Conservation (phyloP, 495 filamentous ascomycete genomes). For the Penicillium crystallinum region DNA sequence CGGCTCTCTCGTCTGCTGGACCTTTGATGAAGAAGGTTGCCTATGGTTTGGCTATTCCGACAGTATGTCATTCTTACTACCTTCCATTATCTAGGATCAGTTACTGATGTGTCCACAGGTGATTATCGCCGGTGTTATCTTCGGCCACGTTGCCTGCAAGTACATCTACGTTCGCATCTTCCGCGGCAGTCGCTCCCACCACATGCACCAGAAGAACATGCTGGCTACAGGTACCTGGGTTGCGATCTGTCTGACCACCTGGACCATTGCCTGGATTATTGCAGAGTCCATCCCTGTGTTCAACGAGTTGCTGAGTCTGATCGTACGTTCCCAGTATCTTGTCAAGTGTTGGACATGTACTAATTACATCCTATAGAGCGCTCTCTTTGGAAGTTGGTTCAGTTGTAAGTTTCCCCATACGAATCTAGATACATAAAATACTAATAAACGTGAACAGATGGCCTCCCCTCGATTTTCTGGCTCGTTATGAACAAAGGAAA, state of each 20-base stretch:
- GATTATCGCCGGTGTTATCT: conserved; percentile 63
- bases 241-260: conserved; percentile 49
- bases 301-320: conserved; percentile 50
- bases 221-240: conserved; percentile 49
- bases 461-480: conserved; percentile 37
- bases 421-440: background rate
- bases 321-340: conserved; percentile 13
- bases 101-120: conserved; percentile 22
- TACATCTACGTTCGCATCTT: conserved; percentile 61
- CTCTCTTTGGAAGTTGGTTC: conserved; percentile 37
- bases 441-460: conserved; percentile 20
- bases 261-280: conserved; percentile 61
- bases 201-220: conserved; percentile 52
- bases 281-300: conserved; percentile 68
- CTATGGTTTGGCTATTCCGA: conserved; percentile 71
- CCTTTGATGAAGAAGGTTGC: conserved; percentile 60
- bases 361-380: conserved; percentile 16
- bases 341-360: background rate
- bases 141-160: conserved; percentile 53
- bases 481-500: conserved; percentile 48
- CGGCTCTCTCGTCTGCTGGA: conserved; percentile 63
- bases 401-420: conserved; percentile 23
- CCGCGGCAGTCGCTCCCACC: conserved; percentile 42
- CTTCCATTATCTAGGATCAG: too few relatives aligned
- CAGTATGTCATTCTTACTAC: conserved; percentile 28